Conservation (phyloP, 208 protist genomes). For the Porcisia deanei region DNA sequence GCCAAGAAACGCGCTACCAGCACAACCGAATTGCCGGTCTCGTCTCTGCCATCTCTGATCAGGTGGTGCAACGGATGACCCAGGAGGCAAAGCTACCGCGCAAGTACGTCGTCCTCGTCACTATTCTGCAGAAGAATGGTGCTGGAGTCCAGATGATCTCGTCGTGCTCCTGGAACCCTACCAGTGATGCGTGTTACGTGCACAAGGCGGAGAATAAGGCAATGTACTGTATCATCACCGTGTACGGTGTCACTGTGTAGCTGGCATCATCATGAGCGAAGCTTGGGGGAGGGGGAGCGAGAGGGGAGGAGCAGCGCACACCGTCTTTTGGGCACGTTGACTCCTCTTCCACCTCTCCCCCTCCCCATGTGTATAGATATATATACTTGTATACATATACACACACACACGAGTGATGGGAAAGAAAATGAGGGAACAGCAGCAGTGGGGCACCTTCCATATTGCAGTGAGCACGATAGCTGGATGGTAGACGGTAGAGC, state of each 20-base stretch:
- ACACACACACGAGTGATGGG: neutral
- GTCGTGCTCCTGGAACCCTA: slow-evolving; percentile 89
- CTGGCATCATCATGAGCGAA: neutral
- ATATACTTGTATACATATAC: neutral
- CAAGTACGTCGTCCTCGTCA: slow-evolving; percentile 89
- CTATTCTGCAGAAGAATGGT: slow-evolving; percentile 90
- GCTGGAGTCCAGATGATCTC: slow-evolving; percentile 84
- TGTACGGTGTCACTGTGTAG: slow-evolving; percentile 82
- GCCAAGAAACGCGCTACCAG: slow-evolving; percentile 65
- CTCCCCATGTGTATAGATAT: neutral
- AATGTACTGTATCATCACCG: slow-evolving; percentile 84
- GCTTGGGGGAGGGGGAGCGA: too few relatives aligned
- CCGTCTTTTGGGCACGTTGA: neutral
- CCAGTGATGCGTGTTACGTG: slow-evolving; percentile 86
- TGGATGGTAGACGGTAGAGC: too few relatives aligned
- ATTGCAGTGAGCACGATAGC: neutral
- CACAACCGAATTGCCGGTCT: slow-evolving; percentile 65
- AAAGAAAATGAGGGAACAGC: too few relatives aligned
- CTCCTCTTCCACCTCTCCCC: neutral
- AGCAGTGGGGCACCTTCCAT: too few relatives aligned
- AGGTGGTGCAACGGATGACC: slow-evolving; percentile 75
- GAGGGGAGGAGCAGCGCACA: neutral
- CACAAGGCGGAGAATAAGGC: slow-evolving; percentile 79
- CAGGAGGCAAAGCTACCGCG: slow-evolving; percentile 86
- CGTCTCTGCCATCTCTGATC: slow-evolving; percentile 70